Evolutionary conservation across 805 yeast genomes (phyloP), one percentile per base, ranked within the genome.

Genomic region (Zygotorulaspora florentina): DNA sequence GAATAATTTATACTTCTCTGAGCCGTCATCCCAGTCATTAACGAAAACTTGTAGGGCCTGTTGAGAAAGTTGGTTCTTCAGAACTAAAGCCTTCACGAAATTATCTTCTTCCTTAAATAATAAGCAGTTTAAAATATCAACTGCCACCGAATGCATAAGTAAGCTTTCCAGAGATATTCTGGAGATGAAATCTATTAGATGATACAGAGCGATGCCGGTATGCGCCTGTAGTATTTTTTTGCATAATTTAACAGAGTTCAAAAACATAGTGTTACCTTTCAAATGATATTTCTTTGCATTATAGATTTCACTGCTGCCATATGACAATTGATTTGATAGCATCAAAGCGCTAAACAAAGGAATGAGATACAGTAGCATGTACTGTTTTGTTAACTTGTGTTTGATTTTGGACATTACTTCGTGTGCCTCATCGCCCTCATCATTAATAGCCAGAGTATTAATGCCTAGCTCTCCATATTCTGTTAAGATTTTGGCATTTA

Each of bases 161-260:
- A 73, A 44, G 48, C 70, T 72, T 13, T 56, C 60, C 8, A 55
- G 42, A 23, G 75, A 66, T 8, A 67, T 46, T 13, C 56, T 55
- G 11, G 56, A 53, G 9, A 66, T 59, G 29, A 69, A 68, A 43
- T 65, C 68, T 13, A 74, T 48, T 0, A 70, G 38, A 48, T 62
- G 65, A 43, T 59, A 67, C 12, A 69, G 45, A 1, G 69, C 64
- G 28, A 69, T 54, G 35, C 69, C 58, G 11, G 71, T 71, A 53
- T 71, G 68, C 0, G 66, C 42, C 4, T 62, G 46, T 18, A 72
- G 54, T 3, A 73, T 45, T 45, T 68, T 54, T 18, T 71, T 73
- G 53, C 69, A 56, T 10, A 56, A 42, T 17, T 53, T 47, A 20
- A 54, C 51, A 38, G 59, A 53, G 48, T 55, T 51, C 57, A 55